Evolutionary conservation across 805 yeast species (phyloP), one percentile per base, ranked within the genome.

Genomic region (Candida endomychidarum): DNA sequence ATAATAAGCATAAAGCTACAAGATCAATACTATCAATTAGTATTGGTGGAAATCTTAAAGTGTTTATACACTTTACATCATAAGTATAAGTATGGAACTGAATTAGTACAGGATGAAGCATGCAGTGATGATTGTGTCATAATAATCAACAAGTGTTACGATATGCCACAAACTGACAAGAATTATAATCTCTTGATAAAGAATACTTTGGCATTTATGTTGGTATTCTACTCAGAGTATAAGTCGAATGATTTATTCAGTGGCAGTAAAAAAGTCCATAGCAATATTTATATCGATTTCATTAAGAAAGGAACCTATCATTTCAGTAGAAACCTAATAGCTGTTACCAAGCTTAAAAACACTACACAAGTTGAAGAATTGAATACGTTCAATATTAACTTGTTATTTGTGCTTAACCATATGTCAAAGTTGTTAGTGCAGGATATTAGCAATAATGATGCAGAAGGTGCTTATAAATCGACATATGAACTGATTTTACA

Each of bases 1-100:
- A 34, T 41, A 5, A 26, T 45, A 8, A 18, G 26, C 10, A 22
- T 28, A 14, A 22, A 12, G 10, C 16, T 36, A 9, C 21, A 17
- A 8, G 42, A 41, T 18, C 32, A 25, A 14, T 34, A 10, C n/a
- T 53, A 37, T 29, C 37, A 41, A 19, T 38, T 41, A 40, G 45
- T 42, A 19, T 39, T 48, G 22, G 41, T 35, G 10, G 65, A 60
- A 34, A 38, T 58, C 16, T 43, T 57, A 35, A 60, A 60, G 40
- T 51, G 59, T 12, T 41, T 57, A 16, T 56, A 53, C 34, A 52
- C 61, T 23, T 42, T 59, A 30, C 50, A 53, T 34, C 60, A 58
- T 37, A 54, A 55, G 34, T 50, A 47, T 28, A 41, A 43, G 19
- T 28, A 38, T 35, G 47, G 49, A 4, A 18, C 34, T 5, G 25